phyloP scores from a whole-genome alignment of 345 rosid genomes.

The Citrus reticulata region DNA sequence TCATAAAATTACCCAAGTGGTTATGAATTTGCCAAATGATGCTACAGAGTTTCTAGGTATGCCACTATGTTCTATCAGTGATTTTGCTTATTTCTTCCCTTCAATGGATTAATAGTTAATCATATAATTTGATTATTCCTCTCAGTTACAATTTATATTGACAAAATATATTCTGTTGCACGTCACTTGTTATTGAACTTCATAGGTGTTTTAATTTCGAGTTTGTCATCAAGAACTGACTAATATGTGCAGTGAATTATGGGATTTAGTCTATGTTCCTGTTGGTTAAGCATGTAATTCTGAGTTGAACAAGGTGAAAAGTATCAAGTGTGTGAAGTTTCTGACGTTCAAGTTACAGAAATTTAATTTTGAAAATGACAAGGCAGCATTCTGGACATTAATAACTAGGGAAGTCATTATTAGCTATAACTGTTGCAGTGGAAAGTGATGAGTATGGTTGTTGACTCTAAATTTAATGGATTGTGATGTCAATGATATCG shows the following conservation, averaged over 20 bases:
- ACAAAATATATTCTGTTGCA: neutral
- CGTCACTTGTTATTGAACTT: neutral
- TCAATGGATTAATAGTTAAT: neutral
- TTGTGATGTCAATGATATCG: neutral
- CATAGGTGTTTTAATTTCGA: neutral
- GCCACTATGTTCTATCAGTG: neutral
- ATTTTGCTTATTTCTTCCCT: neutral
- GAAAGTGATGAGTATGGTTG: neutral
- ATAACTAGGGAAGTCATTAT: neutral
- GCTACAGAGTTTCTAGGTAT: constrained; percentile 78
- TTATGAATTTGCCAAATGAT: constrained; percentile 86
- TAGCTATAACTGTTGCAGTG: neutral
- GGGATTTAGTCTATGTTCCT: neutral
- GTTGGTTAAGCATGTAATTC: neutral
- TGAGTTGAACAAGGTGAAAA: neutral
- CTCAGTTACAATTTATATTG: neutral
- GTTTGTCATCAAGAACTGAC: neutral
- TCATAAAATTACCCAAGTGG: constrained; percentile 62
- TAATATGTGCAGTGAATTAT: neutral
- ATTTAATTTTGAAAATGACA: neutral
- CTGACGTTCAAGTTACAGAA: neutral
- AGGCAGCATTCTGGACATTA: neutral
- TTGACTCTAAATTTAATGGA: neutral
- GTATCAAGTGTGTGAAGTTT: neutral
- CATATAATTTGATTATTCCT: neutral